A percentile compares a stretch with the other conserved stretches of the same genome.
Conservation (phyloP, 208 protist genomes). For the Leishmania guyanensis region DNA sequence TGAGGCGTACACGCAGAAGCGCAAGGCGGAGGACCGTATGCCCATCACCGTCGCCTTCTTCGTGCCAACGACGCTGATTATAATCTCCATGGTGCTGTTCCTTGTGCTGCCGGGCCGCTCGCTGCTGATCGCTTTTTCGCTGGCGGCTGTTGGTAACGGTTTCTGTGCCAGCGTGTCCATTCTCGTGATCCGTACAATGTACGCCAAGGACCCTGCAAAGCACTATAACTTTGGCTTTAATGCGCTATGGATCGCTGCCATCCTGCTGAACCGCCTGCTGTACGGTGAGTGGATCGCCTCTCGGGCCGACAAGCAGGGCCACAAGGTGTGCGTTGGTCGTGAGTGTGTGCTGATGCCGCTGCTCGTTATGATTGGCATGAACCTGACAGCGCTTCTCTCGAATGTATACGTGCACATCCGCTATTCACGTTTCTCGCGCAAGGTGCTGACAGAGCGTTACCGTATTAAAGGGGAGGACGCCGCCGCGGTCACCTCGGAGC, state of each 20-base stretch:
- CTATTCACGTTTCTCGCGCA: slow-evolving; percentile 36
- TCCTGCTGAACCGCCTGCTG: slow-evolving; percentile 69
- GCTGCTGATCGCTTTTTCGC: slow-evolving; percentile 42
- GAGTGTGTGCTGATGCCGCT: slow-evolving; percentile 56
- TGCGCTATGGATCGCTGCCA: slow-evolving; percentile 31
- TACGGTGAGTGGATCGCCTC: slow-evolving; percentile 76
- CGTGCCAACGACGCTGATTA: slow-evolving; percentile 45
- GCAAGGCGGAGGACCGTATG: slow-evolving; percentile 56
- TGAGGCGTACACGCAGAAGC: slow-evolving; percentile 52
- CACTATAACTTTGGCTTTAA: slow-evolving; percentile 71
- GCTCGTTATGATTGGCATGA: slow-evolving; percentile 50
- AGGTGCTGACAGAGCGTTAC: slow-evolving; percentile 47
- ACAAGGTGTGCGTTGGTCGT: slow-evolving; percentile 33
- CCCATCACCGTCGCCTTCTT: slow-evolving; percentile 71
- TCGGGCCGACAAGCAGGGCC: slow-evolving; percentile 43
- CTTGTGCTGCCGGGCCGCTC: slow-evolving; percentile 33
- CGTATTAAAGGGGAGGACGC: slow-evolving; percentile 28
- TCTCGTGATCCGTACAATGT: slow-evolving; percentile 67
- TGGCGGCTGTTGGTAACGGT: slow-evolving; percentile 70
- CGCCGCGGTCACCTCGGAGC: slow-evolving; percentile 1
- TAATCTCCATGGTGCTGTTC: slow-evolving; percentile 58
- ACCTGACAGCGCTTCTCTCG: slow-evolving; percentile 37
- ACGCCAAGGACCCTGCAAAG: slow-evolving; percentile 69
- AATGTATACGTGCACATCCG: slow-evolving; percentile 47
- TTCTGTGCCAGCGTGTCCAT: slow-evolving; percentile 48